These are phyloP conservation scores for Wallacemonas rigidus DNA, from an alignment of 208 protist genomes.

Conservation along the genomic window DNA sequence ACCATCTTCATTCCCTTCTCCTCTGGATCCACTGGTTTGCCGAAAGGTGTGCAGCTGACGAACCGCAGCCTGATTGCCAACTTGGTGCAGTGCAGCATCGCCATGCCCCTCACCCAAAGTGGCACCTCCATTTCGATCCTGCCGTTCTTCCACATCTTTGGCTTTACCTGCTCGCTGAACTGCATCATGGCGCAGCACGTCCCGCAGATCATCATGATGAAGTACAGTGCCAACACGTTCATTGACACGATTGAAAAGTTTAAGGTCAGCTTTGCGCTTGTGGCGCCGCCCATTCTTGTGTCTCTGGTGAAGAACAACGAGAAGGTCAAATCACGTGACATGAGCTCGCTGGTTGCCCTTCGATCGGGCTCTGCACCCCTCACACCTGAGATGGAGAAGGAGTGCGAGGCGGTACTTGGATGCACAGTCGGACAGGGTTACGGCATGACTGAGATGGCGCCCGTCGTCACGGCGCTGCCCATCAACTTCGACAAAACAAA, in stretches of 20 bases:
- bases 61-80: constrained; percentile 32
- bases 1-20: constrained; percentile 49
- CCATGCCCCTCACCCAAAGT: constrained; percentile 13
- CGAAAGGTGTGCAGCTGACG: constrained; percentile 69
- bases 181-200: constrained; percentile 23
- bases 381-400: constrained; percentile 30
- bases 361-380: constrained; percentile 68
- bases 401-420: constrained; percentile 22
- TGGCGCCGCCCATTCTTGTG: constrained; percentile 83
- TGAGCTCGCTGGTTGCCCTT: constrained; percentile 30
- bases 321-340: constrained; percentile 30
- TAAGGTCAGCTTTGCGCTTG: constrained; percentile 41
- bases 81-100: constrained; percentile 32
- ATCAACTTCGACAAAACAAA: neutral
- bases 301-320: constrained; percentile 60
- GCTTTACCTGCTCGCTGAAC: constrained; percentile 55
- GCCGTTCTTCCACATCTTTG: constrained; percentile 87
- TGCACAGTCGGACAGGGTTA: constrained; percentile 54
- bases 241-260: constrained; percentile 42
- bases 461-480: constrained; percentile 21
- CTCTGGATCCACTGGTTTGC: constrained; percentile 35
- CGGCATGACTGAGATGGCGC: constrained; percentile 81
- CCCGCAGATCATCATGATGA: constrained; percentile 42
- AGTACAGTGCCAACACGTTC: constrained; percentile 43
- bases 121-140: constrained; percentile 52